These are phyloP conservation scores for Phytophthora ohioensis DNA, from an alignment of 352 stramenopile genomes.

Conservation along the genomic window DNA sequence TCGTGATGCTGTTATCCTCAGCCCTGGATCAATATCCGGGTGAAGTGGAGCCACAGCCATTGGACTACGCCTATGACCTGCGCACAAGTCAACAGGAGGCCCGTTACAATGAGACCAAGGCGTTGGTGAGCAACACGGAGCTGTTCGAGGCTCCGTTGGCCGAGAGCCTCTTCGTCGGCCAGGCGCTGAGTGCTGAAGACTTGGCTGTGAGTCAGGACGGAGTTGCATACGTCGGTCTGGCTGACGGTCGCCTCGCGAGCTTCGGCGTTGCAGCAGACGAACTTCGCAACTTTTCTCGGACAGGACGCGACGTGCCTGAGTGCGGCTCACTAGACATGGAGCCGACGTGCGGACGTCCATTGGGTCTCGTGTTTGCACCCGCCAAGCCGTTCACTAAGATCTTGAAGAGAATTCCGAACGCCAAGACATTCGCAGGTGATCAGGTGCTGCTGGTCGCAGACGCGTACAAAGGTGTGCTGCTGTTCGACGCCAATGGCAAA, in stretches of 20 bases:
- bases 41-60: conserved; percentile 45
- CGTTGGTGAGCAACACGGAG: conserved; percentile 27
- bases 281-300: conserved; percentile 61
- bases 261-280: conserved; percentile 39
- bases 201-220: conserved; percentile 57
- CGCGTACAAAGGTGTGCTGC: conserved; percentile 63
- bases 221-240: conserved; percentile 55
- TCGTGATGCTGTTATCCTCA: conserved; percentile 63
- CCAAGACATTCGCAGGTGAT: conserved; percentile 51
- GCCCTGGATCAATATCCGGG: conserved; percentile 57
- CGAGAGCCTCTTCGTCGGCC: conserved; percentile 48
- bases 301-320: conserved; percentile 40
- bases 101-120: conserved; percentile 38
- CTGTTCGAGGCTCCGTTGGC: conserved; percentile 33
- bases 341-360: conserved; percentile 54
- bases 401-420: conserved; percentile 51
- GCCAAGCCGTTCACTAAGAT: conserved; percentile 50
- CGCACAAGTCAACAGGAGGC: conserved; percentile 53
- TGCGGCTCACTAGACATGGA: conserved; percentile 52
- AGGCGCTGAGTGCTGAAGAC: conserved; percentile 55
- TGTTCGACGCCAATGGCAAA: conserved; percentile 64
- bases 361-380: conserved; percentile 58
- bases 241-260: conserved; percentile 62
- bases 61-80: conserved; percentile 46
- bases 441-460: conserved; percentile 71